Evolutionary conservation across 2,329 filamentous ascomycete species (phyloP), one percentile per base, ranked within the genome.

Genomic region (Seiridium cupressi): DNA sequence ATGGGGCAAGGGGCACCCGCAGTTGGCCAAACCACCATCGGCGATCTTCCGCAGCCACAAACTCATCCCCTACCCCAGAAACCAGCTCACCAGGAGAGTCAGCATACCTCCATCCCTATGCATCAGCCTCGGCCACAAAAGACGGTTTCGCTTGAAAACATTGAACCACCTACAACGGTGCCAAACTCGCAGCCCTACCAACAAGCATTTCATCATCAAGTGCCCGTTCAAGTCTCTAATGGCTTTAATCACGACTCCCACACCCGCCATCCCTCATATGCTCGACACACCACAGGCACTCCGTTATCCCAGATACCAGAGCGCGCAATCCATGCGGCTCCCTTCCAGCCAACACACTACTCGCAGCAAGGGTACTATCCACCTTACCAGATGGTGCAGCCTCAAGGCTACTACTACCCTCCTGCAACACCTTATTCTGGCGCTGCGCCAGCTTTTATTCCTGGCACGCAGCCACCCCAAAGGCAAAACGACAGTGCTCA

Each of bases 81-180:
- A 70, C 84, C 84, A 35, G 73, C 76, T 26, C 82, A 84, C 73
- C 80, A 85, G 65, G 84, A 88, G 70, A 86, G 80, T 65, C 77
- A 81, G 48, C 74, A 80, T 4, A 79, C 73, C 64, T 74, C 77
- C 48, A 79, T 85, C 65, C 85, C 92, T 1, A 97, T 98, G 88
- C 92, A 98, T 72, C 95, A 98, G 73, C 95, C 95, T 60, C 89
- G 92, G 57, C 94, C 95, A 7, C 93, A 98, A 74, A 98, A 98
- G 80, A 84, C 93, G 5, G 92, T 98, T 38, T 97, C 93, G 8
- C 88, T 98, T 61, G 91, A 92, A 60, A 93, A 92, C 68, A 97
- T 98, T 66, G 95, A 98, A 74, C 91, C 91, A 6, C 92, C 93
- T 3, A 87, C 85, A 4, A 82, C 77, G 67, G 72, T 75, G 60